phyloP scores from a whole-genome alignment of 306 rosid genomes.

The Corylus avellana region DNA sequence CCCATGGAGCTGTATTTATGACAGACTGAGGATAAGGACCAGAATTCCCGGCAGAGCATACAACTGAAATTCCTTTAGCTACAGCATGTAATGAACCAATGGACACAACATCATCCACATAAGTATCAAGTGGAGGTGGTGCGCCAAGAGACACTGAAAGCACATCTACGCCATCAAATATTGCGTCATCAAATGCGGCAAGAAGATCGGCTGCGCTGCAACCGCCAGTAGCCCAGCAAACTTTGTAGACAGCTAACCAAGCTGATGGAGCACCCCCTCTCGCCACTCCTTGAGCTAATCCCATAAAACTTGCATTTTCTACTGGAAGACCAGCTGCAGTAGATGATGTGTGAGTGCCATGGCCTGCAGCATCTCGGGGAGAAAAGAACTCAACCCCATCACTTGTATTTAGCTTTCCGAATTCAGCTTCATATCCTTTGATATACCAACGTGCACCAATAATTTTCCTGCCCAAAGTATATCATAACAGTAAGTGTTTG shows the following conservation, averaged over 20 bases:
- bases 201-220: slow-evolving; percentile 63
- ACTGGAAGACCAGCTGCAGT: slow-evolving; percentile 54
- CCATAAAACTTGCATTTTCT: slow-evolving; percentile 45
- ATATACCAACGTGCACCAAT: slow-evolving; percentile 70
- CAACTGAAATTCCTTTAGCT: slow-evolving; percentile 52
- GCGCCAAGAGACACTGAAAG: slow-evolving; percentile 61
- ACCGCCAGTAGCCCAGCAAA: slow-evolving; percentile 59
- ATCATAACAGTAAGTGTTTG: not conserved
- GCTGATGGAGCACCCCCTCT: slow-evolving; percentile 75
- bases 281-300: slow-evolving; percentile 55
- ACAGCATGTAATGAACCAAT: slow-evolving; percentile 66
- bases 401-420: slow-evolving; percentile 45
- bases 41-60: slow-evolving; percentile 63
- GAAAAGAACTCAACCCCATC: slow-evolving; percentile 46
- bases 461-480: slow-evolving; percentile 49
- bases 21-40: slow-evolving; percentile 65
- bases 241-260: slow-evolving; percentile 55
- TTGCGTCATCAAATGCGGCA: slow-evolving; percentile 71
- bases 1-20: slow-evolving; percentile 63
- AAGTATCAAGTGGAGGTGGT: slow-evolving; percentile 49
- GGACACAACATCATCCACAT: slow-evolving; percentile 53
- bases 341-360: slow-evolving; percentile 69
- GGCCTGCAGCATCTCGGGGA: slow-evolving; percentile 58
- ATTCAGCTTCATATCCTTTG: slow-evolving; percentile 71
- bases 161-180: slow-evolving; percentile 55